Base-by-base conservation (phyloP, 208 protist genomes). In the Acanthamoeba culbertsoni region DNA sequence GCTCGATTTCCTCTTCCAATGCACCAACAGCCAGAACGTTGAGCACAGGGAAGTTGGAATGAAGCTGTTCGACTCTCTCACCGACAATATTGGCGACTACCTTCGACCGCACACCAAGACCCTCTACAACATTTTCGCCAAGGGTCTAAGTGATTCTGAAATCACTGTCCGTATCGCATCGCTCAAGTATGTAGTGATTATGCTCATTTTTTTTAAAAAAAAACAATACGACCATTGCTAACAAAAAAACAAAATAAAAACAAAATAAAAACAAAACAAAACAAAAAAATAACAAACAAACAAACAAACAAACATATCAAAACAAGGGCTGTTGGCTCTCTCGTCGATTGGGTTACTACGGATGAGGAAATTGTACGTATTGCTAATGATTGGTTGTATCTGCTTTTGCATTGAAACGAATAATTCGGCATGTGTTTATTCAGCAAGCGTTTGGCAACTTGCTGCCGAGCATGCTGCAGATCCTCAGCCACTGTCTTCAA, bases 1-100 rank as follows among this genome's bases (percentile, higher is more conserved):
- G 46, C 55, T 90, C 53, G 82, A 90, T 53, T 90, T 90, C 55
- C 82, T 90, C 42, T 90, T 90, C 55, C 82, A 90, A 23, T 90
- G 82, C 82, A 90, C 82, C 82, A 59, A 90, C 46, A 90, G 82
- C 82, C 51, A 59, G 37, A 43, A 90, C 31, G 53, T 48, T 3
- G 53, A 90, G 35, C 82, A 90, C 82, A 23, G 82, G 33, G 82
- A 90, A n/a, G 82, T 90, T 16, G 82, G 82, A 14, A 90, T 90
- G 82, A 90, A 90, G 51, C 55, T 90, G 51, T 90, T 90, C 7
- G 55, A 59, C 35, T 90, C 82, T 3, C 55, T 90, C 53, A 90
- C 82, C 7, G 82, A 90, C 46, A 90, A 90, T 26, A 68, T 90
- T 35, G 82, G 82, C 35, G 82, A 90, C 46, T 48, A 33, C 46